These are phyloP conservation scores for Peronosclerospora sorghi DNA, from an alignment of 352 stramenopile genomes.

Conservation along the genomic window DNA sequence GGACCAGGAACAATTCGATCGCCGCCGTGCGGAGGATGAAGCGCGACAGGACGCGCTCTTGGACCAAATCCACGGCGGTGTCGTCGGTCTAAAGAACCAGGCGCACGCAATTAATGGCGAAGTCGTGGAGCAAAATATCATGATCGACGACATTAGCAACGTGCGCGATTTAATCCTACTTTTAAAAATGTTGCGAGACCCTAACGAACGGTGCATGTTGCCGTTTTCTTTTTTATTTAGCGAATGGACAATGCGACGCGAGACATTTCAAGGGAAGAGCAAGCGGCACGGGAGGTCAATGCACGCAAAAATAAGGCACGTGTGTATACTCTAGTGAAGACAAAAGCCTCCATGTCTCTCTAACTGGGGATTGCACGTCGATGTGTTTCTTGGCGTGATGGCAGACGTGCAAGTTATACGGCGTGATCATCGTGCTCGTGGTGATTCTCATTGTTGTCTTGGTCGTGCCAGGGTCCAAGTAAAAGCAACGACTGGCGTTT, in stretches of 20 bases:
- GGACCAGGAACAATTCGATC: slow-evolving; percentile 61
- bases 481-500: background rate
- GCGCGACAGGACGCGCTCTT: slow-evolving; percentile 58
- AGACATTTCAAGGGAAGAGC: slow-evolving; percentile 52
- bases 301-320: slow-evolving; percentile 54
- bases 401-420: slow-evolving; percentile 64
- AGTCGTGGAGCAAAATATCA: slow-evolving; percentile 71
- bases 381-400: background rate
- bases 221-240: slow-evolving; percentile 9
- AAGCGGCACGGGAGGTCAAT: slow-evolving; percentile 51
- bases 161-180: slow-evolving; percentile 19
- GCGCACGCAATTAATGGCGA: slow-evolving; percentile 77
- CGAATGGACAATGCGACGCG: slow-evolving; percentile 52
- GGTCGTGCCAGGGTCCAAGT: slow-evolving; percentile 23
- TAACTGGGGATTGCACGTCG: background rate
- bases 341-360: too few relatives aligned
- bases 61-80: slow-evolving; percentile 67
- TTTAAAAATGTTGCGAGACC: background rate
- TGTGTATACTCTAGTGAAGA: slow-evolving; percentile 2
- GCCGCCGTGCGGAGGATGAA: slow-evolving; percentile 38
- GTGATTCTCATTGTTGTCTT: slow-evolving; percentile 52
- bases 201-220: slow-evolving; percentile 1
- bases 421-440: slow-evolving; percentile 49
- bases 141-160: slow-evolving; percentile 69
- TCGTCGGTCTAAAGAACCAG: slow-evolving; percentile 73